These are phyloP conservation scores for Saccharomyces cerevisiae DNA, from an alignment of 805 yeast species.

Conservation along the genomic window DNA sequence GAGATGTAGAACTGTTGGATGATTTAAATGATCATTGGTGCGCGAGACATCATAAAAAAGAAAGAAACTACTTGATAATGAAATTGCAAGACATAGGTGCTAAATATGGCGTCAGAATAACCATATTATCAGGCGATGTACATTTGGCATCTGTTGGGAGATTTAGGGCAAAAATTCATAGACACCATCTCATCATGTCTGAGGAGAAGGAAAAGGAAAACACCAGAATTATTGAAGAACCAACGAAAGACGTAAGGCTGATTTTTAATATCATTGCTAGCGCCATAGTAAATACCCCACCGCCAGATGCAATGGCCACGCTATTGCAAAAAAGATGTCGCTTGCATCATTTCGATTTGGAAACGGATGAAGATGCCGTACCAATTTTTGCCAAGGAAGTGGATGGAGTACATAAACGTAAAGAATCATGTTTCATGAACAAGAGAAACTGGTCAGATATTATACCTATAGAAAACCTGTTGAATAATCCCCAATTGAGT, in stretches of 20 bases:
- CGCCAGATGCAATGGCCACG: constrained; percentile 78
- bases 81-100: constrained; percentile 61
- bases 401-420: constrained; percentile 41
- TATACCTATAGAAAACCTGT: constrained; percentile 41
- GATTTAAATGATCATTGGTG: constrained; percentile 98
- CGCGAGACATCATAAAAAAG: constrained; percentile 74
- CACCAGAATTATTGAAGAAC: constrained; percentile 36
- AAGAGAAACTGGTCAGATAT: constrained; percentile 68
- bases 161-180: constrained; percentile 48
- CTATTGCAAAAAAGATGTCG: constrained; percentile 57
- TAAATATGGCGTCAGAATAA: constrained; percentile 56
- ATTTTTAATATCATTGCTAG: constrained; percentile 81
- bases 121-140: constrained; percentile 88
- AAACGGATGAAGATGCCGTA: constrained; percentile 75
- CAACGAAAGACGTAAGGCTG: constrained; percentile 65
- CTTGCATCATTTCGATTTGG: constrained; percentile 55
- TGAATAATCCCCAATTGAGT: constrained; percentile 14
- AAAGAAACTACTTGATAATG: constrained; percentile 63
- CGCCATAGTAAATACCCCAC: constrained; percentile 89
- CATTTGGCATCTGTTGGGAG: constrained; percentile 83
- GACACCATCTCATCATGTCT: constrained; percentile 34
- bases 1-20: constrained; percentile 82
- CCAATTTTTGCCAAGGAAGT: constrained; percentile 58
- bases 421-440: constrained; percentile 42
- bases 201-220: constrained; percentile 32